Percentiles rank a stretch among this genome's conserved stretches.
phyloP scores from a whole-genome alignment of 805 yeast species.

The Jamesozyma hellenica region DNA sequence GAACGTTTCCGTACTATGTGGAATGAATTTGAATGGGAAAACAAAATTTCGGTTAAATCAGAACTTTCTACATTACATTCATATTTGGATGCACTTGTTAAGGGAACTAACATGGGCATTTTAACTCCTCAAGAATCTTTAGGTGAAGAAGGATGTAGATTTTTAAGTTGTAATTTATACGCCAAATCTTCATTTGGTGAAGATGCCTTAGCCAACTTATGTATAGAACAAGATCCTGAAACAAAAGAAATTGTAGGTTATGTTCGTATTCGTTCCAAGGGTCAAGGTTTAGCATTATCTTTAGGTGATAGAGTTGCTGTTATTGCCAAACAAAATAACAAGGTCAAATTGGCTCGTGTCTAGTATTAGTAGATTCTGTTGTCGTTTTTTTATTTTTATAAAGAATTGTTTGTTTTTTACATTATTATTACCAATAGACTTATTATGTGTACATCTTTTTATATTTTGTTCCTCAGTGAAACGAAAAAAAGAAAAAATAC shows the following conservation, averaged over 20 bases:
- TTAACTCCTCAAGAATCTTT: slow-evolving; percentile 86
- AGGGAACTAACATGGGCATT: slow-evolving; percentile 87
- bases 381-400: no score
- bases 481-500: no score
- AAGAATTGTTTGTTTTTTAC: no score
- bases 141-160: slow-evolving; percentile 68
- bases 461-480: no score
- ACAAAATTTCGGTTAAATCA: slow-evolving; percentile 83
- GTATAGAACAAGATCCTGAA: slow-evolving; percentile 70
- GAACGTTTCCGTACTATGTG: slow-evolving; percentile 92
- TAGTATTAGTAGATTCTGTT: slow-evolving; percentile 4
- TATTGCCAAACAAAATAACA: slow-evolving; percentile 51
- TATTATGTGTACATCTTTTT: no score
- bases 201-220: slow-evolving; percentile 91
- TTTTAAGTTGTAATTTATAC: slow-evolving; percentile 87
- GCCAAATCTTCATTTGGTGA: slow-evolving; percentile 93
- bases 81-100: slow-evolving; percentile 58
- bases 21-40: slow-evolving; percentile 99
- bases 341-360: slow-evolving; percentile 28
- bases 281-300: slow-evolving; percentile 92
- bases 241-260: slow-evolving; percentile 77
- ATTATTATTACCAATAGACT: no score
- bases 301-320: slow-evolving; percentile 90
- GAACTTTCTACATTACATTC: slow-evolving; percentile 56
- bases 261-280: slow-evolving; percentile 92